Evolutionary conservation across 2,329 filamentous ascomycete species (phyloP).

Genomic region (Ilyonectria robusta): DNA sequence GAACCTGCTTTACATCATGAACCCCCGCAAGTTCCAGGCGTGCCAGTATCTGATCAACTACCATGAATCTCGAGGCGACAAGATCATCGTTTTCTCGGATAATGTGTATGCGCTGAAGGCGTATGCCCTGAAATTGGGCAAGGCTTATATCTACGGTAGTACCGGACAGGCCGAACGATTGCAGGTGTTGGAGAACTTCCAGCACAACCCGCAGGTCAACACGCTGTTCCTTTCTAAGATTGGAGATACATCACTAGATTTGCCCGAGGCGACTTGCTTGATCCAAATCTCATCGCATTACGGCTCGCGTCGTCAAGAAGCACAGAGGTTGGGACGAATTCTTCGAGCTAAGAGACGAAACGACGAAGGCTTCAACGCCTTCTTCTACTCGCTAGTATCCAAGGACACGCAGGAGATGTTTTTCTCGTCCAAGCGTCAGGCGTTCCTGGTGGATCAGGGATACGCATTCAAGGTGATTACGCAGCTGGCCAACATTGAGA

Average conservation of each 20-base stretch:
- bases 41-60: conserved; percentile 99
- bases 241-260: conserved; percentile 96
- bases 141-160: conserved; percentile 92
- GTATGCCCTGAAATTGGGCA: conserved; percentile 87
- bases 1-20: conserved; percentile 89
- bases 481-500: conserved; percentile 90
- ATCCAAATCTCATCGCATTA: conserved; percentile 99
- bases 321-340: conserved; percentile 92
- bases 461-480: conserved; percentile 99
- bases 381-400: conserved; percentile 97
- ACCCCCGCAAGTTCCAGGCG: conserved; percentile 95
- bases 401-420: conserved; percentile 99
- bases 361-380: conserved; percentile 98
- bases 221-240: conserved; percentile 98
- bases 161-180: conserved; percentile 90
- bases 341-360: conserved; percentile 95
- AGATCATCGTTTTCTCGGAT: conserved; percentile 98
- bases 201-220: conserved; percentile 90
- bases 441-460: conserved; percentile 96
- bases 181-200: conserved; percentile 92
- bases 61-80: conserved; percentile 94
- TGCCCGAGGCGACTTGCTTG: conserved; percentile 95
- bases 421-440: conserved; percentile 96
- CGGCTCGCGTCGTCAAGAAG: conserved; percentile 95
- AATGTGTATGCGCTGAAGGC: conserved; percentile 93